Conservation (phyloP, 345 rosid genomes). For the Eucalyptus viminalis region DNA sequence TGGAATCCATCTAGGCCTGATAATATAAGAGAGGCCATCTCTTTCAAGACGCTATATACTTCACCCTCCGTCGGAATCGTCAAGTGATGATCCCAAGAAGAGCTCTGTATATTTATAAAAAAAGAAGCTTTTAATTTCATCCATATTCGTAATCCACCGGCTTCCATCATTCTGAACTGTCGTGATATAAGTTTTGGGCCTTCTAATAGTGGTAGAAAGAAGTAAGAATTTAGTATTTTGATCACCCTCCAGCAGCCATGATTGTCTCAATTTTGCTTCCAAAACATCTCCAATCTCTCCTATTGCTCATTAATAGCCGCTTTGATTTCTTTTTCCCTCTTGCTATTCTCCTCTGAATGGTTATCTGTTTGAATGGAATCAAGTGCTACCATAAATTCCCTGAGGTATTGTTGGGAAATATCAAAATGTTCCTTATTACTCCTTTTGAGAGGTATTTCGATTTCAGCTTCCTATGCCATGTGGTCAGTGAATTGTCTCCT, state of each 20-base stretch:
- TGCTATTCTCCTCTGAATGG: not conserved
- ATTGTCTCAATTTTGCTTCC: not conserved
- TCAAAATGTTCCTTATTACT: not conserved
- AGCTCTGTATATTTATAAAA: not conserved
- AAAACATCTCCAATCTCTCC: not conserved
- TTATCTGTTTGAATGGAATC: not conserved
- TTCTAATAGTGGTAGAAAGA: not conserved
- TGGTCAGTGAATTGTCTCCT: not conserved
- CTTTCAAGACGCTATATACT: not conserved
- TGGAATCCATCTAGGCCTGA: not conserved
- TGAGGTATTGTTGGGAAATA: not conserved
- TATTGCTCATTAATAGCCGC: not conserved
- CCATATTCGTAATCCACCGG: not conserved
- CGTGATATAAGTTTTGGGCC: not conserved
- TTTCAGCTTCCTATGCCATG: not conserved
- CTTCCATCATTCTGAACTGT: not conserved
- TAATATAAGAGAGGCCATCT: not conserved
- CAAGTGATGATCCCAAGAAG: not conserved
- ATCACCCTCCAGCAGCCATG: not conserved
- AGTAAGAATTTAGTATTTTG: not conserved
- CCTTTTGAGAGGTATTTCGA: not conserved
- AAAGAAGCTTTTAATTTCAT: not conserved
- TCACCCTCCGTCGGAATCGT: accelerated
- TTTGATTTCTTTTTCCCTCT: not conserved
- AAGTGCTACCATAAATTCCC: not conserved